Conservation (phyloP, 208 protist species). For the Leishmania martiniquensis region DNA sequence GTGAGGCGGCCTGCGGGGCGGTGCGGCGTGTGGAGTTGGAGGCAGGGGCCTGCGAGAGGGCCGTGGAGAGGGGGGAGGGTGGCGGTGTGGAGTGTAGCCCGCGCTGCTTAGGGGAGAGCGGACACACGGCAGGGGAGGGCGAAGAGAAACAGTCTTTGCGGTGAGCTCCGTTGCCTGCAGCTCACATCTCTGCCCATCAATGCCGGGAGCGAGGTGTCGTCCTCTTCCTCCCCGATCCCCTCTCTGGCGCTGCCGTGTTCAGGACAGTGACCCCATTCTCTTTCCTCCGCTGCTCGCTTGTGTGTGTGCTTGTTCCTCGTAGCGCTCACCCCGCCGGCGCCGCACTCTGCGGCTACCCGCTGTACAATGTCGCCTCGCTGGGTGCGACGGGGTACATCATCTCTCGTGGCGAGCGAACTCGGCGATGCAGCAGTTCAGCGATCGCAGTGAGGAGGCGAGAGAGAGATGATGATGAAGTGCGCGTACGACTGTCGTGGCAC, state of each 20-base stretch:
- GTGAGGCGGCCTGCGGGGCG: too few relatives aligned
- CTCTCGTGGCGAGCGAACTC: neutral
- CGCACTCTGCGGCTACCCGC: neutral
- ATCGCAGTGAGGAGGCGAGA: neutral
- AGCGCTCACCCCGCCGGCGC: neutral
- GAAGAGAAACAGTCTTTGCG: neutral
- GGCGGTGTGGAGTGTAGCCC: neutral
- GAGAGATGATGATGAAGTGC: neutral
- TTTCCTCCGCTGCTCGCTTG: neutral
- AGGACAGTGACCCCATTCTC: neutral
- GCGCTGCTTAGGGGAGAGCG: neutral
- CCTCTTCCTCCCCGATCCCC: neutral
- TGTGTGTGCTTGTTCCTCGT: neutral
- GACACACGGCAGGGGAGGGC: neutral
- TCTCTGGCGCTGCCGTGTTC: neutral
- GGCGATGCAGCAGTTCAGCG: neutral
- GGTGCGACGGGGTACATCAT: neutral
- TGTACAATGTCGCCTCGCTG: neutral
- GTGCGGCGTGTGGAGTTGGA: too few relatives aligned
- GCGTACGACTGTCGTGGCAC: neutral
- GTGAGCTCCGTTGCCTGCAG: neutral
- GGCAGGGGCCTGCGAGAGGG: neutral
- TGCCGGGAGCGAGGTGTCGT: neutral
- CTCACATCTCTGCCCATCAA: neutral
- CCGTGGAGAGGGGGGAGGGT: neutral